phyloP scores from a whole-genome alignment of 208 protist genomes.

The Zelonia costaricensis region DNA sequence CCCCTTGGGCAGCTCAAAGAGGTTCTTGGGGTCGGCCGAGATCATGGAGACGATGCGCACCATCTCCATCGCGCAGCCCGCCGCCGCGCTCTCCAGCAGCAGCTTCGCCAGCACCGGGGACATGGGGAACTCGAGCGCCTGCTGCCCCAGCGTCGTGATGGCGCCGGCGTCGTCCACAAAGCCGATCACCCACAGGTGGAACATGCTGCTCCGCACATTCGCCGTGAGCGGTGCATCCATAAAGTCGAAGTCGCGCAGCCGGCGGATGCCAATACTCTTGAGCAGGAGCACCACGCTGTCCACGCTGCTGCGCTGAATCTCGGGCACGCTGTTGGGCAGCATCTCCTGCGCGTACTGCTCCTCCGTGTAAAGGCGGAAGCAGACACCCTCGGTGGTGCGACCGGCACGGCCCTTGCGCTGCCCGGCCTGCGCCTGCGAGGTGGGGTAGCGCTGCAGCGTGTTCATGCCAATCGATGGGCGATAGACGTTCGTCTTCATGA shows the following conservation, averaged over 20 bases:
- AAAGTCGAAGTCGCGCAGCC: slow-evolving; percentile 99
- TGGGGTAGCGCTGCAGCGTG: slow-evolving; percentile 95
- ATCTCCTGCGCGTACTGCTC: slow-evolving; percentile 95
- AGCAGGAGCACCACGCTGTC: slow-evolving; percentile 93
- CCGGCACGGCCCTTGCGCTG: slow-evolving; percentile 98
- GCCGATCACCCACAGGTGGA: slow-evolving; percentile 98
- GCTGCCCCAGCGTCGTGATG: slow-evolving; percentile 95
- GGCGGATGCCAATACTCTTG: slow-evolving; percentile 96
- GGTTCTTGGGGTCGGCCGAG: slow-evolving; percentile 91
- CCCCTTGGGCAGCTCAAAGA: slow-evolving; percentile 96
- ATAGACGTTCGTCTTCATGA: slow-evolving; percentile 99
- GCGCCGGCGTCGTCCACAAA: slow-evolving; percentile 96
- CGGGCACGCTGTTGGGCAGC: slow-evolving; percentile 93
- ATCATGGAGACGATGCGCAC: slow-evolving; percentile 97
- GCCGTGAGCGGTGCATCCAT: slow-evolving; percentile 98
- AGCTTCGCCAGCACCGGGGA: slow-evolving; percentile 97
- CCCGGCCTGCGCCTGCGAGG: slow-evolving; percentile 96
- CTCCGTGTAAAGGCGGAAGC: slow-evolving; percentile 98
- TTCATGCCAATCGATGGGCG: slow-evolving; percentile 98
- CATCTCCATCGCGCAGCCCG: slow-evolving; percentile 91
- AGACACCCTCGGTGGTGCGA: slow-evolving; percentile 94
- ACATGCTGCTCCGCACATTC: slow-evolving; percentile 95
- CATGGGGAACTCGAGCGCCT: slow-evolving; percentile 98
- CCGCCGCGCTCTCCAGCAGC: slow-evolving; percentile 80
- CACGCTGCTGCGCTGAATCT: slow-evolving; percentile 98